A percentile compares a stretch with the other conserved stretches of the same genome.
Conservation (phyloP, 179 eudicot genomes). For the Patellifolia procumbens region DNA sequence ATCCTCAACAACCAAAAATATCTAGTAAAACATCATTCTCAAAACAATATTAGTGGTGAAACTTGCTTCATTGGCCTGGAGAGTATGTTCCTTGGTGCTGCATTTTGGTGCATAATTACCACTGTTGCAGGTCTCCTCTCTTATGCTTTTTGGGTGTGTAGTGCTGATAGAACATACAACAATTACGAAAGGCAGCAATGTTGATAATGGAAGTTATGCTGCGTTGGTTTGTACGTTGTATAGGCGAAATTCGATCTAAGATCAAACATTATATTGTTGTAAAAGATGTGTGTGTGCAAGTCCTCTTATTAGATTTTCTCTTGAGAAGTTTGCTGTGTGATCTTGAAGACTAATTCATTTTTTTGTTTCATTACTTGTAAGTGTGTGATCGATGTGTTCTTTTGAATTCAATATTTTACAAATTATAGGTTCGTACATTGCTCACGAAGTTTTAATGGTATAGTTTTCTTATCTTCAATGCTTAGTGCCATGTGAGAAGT, state of each 20-base stretch:
- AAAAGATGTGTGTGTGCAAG: neutral
- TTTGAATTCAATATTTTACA: neutral
- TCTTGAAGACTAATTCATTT: neutral
- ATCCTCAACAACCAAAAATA: neutral
- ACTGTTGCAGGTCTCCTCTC: neutral
- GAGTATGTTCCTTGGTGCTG: constrained; percentile 2
- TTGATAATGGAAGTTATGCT: neutral
- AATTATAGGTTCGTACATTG: too few relatives aligned
- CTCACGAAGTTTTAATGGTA: too few relatives aligned
- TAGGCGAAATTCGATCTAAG: neutral
- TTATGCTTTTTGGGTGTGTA: neutral
- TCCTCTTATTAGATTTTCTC: neutral
- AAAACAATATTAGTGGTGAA: neutral
- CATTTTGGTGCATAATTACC: constrained; percentile 17
- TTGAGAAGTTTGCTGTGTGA: neutral
- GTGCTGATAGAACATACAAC: too few relatives aligned
- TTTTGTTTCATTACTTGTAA: neutral
- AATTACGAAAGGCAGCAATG: constrained; percentile 2
- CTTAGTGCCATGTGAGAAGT: too few relatives aligned
- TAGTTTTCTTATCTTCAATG: too few relatives aligned
- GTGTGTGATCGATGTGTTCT: neutral
- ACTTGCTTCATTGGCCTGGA: neutral
- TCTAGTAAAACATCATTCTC: neutral
- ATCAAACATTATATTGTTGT: neutral
- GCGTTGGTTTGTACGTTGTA: neutral